Evolutionary conservation across 352 stramenopile genomes (phyloP), one percentile per base, ranked within the genome.

Genomic region (Globisporangium radiosum): DNA sequence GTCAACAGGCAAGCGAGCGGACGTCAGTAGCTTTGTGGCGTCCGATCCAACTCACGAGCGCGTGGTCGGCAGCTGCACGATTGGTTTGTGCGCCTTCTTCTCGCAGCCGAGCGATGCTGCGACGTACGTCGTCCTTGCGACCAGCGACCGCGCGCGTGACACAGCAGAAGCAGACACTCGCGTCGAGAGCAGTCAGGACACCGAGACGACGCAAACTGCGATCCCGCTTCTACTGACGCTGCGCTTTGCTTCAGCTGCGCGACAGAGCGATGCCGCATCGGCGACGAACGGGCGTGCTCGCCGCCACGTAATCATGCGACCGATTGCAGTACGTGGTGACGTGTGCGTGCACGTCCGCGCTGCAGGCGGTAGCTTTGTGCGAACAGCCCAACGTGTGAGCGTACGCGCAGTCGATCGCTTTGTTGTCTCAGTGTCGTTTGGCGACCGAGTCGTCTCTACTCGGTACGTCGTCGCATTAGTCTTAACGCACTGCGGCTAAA

Each of bases 21-120:
- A 9, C 15, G 54, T n/a, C 9, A 52, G 25, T 33, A 33, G 25
- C 25, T 3, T 33, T 33, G 25, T 33, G 25, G 25, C 25, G 25
- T 33, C 25, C 25, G 25, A 33, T 33, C 25, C 25, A 33, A 33
- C 5, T 8, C 25, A 19, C 0, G 59, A 56, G 38, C 17, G 13
- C 8, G 9, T 47, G 0, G 7, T 64, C 40, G 59, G 52, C 1
- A 15, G 2, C 0, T 54, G 43, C n/a, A 38, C 37, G 0, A 9
- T 64, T 13, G n/a, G 47, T 7, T 19, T 64, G 8, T 59, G 59
- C 45, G 44, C 59, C 8, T 47, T 64, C 25, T 55, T 59, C 15
- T 5, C 37, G 9, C 44, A 59, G 47, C n/a, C 52, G 11, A 48
- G 13, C 11, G 7, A 2, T n/a, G 14, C 48, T 13, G 9, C 38